Evolutionary conservation across 139 green algal genomes (phyloP).

Genomic region (Coelastrella sp.): DNA sequence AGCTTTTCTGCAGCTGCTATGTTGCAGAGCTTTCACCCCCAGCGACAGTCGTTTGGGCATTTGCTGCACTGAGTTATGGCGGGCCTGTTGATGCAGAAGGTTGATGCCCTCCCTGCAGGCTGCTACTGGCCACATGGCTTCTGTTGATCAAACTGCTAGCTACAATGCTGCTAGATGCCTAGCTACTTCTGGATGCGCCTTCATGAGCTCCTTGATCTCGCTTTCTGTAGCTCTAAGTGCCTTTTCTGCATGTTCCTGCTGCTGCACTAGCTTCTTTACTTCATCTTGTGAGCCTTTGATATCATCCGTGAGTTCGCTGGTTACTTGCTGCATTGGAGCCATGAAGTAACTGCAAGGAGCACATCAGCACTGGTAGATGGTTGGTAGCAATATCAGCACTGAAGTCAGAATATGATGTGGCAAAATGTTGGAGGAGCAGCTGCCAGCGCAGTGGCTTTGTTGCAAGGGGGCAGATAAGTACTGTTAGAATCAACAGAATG

Average conservation of each 20-base stretch:
- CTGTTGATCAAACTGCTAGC: neutral
- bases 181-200: neutral
- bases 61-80: no score
- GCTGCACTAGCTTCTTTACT: slow-evolving; percentile 2
- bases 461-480: no score
- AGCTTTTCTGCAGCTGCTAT: no score
- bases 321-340: slow-evolving; percentile 28
- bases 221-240: neutral
- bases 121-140: no score
- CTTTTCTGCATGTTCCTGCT: slow-evolving; percentile 38
- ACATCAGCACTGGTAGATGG: no score
- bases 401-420: neutral
- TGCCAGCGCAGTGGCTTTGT: no score
- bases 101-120: no score
- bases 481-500: no score
- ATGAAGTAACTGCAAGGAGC: slow-evolving; percentile 41
- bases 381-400: neutral
- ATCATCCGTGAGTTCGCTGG: slow-evolving; percentile 24
- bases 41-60: no score
- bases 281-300: slow-evolving; percentile 11
- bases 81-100: no score
- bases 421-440: no score
- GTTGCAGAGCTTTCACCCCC: no score
- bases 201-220: slow-evolving; percentile 41
- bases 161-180: slow-evolving; percentile 17